Base-by-base conservation (phyloP, 2,329 filamentous ascomycete species). In the Venturia aucupariae region DNA sequence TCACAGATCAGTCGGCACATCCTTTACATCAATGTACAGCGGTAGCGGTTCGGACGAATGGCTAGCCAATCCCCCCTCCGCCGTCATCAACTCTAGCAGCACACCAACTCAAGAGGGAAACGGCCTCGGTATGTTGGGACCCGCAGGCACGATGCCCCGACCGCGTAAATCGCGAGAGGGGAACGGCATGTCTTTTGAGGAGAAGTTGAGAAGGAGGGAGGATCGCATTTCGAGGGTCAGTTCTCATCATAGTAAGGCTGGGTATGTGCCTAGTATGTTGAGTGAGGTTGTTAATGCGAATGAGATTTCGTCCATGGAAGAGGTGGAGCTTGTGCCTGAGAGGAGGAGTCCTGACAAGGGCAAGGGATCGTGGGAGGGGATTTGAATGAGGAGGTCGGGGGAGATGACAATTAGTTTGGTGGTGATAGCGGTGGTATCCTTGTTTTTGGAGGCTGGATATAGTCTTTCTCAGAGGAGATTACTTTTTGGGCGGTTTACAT, bases 241-340 rank as follows among this genome's bases (percentile, higher is more conserved):
- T 38, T 54, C 22, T 54, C 22, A 32, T 24, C 46, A 41, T 60
- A 55, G 62, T 42, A 46, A 13, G 46, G 59, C n/a, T 1, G 59
- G 59, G 35, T 64, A 64, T 59, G 62, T 64, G 38, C 62, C 62
- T 2, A 64, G 62, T 22, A 57, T 57, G 51, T 35, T 57, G 30
- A 57, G 51, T 19, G 51, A 57, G 27, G 51, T 57, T 35, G 27
- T 57, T 35, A 57, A 57, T 35, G 51, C 51, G 51, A 22, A 57
- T 35, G 51, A 57, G 51, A 35, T 57, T 57, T 35, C 4, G 11
- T 1, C 19, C 15, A n/a, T 2, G 27, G 17, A 22, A 15, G 51
- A 35, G 30, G 5, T 19, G 13, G 51, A 35, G 3, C 15, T 4
- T 27, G 10, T 35, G 24, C 22, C 27, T 13, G 51, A n/a, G 51